These are phyloP conservation scores for Herpetomonas tarakana DNA, from an alignment of 208 protist genomes.

Conservation along the genomic window DNA sequence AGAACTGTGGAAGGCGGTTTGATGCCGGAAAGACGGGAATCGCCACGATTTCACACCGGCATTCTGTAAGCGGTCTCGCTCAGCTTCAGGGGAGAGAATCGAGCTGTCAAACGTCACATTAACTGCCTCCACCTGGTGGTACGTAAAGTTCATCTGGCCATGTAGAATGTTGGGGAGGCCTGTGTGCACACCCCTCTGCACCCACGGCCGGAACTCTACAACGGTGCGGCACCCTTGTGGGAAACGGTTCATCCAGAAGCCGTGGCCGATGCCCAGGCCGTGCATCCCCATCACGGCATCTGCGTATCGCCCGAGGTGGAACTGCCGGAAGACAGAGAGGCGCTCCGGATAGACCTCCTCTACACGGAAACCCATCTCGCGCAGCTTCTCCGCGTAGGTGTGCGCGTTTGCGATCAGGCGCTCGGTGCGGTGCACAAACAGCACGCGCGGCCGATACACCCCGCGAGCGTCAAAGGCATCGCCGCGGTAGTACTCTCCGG, in stretches of 20 bases:
- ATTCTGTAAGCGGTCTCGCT: no score
- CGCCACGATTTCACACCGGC: no score
- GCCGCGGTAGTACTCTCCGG: not conserved
- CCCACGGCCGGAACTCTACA: conserved; percentile 49
- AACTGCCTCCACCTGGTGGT: conserved; percentile 15
- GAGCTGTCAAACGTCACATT: conserved; percentile 36
- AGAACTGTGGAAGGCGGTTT: no score
- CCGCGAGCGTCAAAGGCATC: not conserved
- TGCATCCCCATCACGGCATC: conserved; percentile 59
- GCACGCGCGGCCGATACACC: conserved; percentile 19
- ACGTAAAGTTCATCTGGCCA: conserved; percentile 18
- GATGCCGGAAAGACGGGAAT: no score
- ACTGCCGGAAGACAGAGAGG: conserved; percentile 33
- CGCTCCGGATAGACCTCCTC: conserved; percentile 33
- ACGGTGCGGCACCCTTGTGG: conserved; percentile 26
- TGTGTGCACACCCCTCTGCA: conserved; percentile 16
- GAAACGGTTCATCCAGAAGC: conserved; percentile 47
- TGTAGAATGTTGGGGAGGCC: conserved; percentile 20
- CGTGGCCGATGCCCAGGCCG: conserved; percentile 43
- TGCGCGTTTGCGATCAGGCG: conserved; percentile 29
- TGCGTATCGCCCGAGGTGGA: conserved; percentile 38
- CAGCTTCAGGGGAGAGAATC: no score
- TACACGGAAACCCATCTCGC: conserved; percentile 38
- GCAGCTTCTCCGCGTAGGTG: conserved; percentile 21
- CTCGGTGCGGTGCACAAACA: conserved; percentile 38